Evolutionary conservation across 2,329 filamentous ascomycete species (phyloP).

Genomic region (Aaosphaeria pasadenensis): DNA sequence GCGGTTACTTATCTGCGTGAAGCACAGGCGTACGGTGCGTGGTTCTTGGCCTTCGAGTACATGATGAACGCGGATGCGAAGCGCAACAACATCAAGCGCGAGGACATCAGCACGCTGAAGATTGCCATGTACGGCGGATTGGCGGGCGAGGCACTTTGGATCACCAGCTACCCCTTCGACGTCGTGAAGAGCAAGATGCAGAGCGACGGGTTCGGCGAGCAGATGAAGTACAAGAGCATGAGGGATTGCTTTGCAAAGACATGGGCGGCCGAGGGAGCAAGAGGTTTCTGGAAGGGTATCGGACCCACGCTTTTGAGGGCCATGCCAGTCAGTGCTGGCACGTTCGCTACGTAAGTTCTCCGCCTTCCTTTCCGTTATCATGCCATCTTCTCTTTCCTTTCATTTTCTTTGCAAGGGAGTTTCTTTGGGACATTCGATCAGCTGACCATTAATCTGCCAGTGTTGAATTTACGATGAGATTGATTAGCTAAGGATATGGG

Average conservation of each 20-base stretch:
- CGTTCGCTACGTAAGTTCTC: constrained; percentile 72
- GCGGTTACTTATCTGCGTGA: constrained; percentile 84
- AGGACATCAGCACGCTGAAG: constrained; percentile 78
- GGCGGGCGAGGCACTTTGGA: constrained; percentile 91
- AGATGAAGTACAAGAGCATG: constrained; percentile 76
- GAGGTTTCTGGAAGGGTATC: constrained; percentile 94
- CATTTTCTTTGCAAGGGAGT: neutral
- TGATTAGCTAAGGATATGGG: constrained; percentile 29
- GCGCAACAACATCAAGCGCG: constrained; percentile 71
- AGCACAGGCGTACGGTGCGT: constrained; percentile 90
- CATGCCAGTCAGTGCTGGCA: constrained; percentile 97
- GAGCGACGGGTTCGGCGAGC: constrained; percentile 80
- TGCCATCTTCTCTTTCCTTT: neutral
- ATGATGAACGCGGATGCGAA: constrained; percentile 87
- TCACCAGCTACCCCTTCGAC: constrained; percentile 91
- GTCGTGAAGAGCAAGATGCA: constrained; percentile 99
- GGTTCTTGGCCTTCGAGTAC: constrained; percentile 95
- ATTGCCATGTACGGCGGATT: constrained; percentile 89
- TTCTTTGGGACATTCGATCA: constrained; percentile 3
- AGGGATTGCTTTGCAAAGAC: constrained; percentile 85
- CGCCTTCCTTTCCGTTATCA: neutral
- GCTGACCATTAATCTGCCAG: constrained; percentile 5
- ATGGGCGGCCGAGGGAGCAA: constrained; percentile 69
- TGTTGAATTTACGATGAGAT: constrained; percentile 34
- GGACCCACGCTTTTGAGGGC: constrained; percentile 87